Evolutionary conservation across 78 protist genomes (phyloP).

Genomic region (Diacronema lutheri): DNA sequence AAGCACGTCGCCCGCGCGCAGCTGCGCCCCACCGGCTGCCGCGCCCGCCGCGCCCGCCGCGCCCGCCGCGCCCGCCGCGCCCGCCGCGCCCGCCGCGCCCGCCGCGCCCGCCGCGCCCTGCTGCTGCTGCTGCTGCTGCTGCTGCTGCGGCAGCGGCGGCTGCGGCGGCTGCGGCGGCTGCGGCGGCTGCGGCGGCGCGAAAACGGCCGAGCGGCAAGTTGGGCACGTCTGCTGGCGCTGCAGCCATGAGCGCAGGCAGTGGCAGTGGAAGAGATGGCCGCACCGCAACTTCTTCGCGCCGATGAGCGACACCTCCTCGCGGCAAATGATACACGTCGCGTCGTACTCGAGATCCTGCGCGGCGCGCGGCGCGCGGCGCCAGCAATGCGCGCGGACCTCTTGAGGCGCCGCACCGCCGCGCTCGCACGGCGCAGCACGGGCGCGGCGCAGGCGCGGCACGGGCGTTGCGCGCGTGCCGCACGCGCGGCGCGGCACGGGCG

Average conservation of each 20-base stretch:
- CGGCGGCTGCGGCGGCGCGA: not conserved
- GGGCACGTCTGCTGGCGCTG: conserved; percentile 86
- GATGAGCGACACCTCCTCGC: conserved; percentile 19
- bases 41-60: too few species aligned
- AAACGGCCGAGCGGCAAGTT: conserved; percentile 57
- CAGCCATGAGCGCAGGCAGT: conserved; percentile 88
- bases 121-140: not conserved
- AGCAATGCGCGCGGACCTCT: too few species aligned
- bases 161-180: too few species aligned
- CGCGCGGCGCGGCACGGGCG: too few species aligned
- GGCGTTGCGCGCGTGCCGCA: conserved; percentile 50
- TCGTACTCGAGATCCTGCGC: conserved; percentile 23
- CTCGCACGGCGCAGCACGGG: too few species aligned
- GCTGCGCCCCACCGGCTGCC: too few species aligned
- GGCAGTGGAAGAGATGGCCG: conserved; percentile 83
- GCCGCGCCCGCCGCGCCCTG: too few species aligned
- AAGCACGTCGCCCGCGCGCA: too few species aligned
- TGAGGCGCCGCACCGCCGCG: too few species aligned
- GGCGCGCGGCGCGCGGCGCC: conserved; percentile 4
- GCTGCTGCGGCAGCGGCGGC: not conserved
- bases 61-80: too few species aligned
- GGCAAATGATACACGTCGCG: conserved; percentile 76
- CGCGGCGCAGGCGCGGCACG: conserved; percentile 82
- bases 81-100: too few species aligned
- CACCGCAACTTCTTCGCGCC: conserved; percentile 58